Evolutionary conservation across 345 rosid genomes (phyloP).

Genomic region (Brassica carinata): DNA sequence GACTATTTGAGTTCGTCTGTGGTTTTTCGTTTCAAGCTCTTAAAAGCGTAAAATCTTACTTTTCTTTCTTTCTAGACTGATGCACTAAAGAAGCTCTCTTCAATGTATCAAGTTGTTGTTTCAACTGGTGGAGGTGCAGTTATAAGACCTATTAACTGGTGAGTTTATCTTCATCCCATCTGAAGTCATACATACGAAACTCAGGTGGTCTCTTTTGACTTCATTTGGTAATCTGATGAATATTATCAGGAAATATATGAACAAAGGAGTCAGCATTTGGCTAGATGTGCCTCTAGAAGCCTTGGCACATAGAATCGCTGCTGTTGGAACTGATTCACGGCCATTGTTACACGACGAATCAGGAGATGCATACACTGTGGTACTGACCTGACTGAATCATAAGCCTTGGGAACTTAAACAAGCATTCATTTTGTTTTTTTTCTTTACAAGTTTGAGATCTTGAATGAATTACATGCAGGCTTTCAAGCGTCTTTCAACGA

Average conservation of each 20-base stretch:
- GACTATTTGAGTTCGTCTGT: not conserved
- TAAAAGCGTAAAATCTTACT: not conserved
- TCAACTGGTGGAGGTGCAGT: slow-evolving; percentile 99
- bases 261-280: slow-evolving; percentile 84
- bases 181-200: not conserved
- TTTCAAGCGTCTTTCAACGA: slow-evolving; percentile 64
- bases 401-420: not conserved
- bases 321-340: slow-evolving; percentile 87
- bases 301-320: slow-evolving; percentile 85
- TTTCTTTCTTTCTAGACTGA: not conserved
- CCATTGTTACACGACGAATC: slow-evolving; percentile 79
- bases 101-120: slow-evolving; percentile 65
- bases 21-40: not conserved
- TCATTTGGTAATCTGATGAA: not conserved
- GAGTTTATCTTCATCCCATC: not conserved
- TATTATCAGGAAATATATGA: slow-evolving; percentile 63
- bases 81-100: slow-evolving; percentile 57
- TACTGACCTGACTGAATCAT: slow-evolving; percentile 23
- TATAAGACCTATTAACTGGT: slow-evolving; percentile 80
- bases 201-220: not conserved
- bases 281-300: slow-evolving; percentile 96
- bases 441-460: not conserved
- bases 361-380: slow-evolving; percentile 84
- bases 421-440: not conserved
- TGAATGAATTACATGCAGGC: slow-evolving; percentile 53